Evolutionary conservation across 257 asterid genomes (phyloP).

Genomic region (Rehmannia glutinosa): DNA sequence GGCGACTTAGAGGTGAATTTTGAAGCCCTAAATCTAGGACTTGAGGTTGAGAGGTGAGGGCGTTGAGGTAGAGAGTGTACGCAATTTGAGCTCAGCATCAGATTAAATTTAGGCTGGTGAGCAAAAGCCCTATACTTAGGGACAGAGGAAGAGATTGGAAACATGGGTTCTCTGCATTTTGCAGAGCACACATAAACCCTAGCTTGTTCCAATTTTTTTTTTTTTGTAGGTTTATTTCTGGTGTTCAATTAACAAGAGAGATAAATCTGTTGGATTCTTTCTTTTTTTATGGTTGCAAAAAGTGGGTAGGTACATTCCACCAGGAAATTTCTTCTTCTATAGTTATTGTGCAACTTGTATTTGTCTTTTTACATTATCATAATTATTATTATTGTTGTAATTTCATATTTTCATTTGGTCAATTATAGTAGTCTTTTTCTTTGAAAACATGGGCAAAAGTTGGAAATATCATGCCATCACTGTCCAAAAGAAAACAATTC

Average conservation of each 20-base stretch:
- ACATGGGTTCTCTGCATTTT: conserved; percentile 54
- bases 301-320: neutral
- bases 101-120: conserved; percentile 25
- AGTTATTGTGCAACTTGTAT: conserved; percentile 14
- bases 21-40: conserved; percentile 37
- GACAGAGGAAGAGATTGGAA: conserved; percentile 27
- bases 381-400: too few species aligned
- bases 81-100: conserved; percentile 71
- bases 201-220: conserved; percentile 15
- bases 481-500: too few species aligned
- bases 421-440: too few species aligned
- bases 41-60: conserved; percentile 36
- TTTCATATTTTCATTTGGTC: too few species aligned
- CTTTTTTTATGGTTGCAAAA: conserved; percentile 18
- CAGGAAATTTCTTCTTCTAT: neutral
- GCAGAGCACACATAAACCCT: conserved; percentile 36
- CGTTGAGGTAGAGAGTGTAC: conserved; percentile 45
- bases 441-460: too few species aligned
- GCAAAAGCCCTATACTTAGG: conserved; percentile 35
- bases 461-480: too few species aligned
- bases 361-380: neutral
- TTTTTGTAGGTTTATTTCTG: neutral
- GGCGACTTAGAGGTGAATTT: conserved; percentile 39
- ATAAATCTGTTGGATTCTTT: conserved; percentile 1
- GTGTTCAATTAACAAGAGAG: neutral